Conservation (phyloP, 2,329 filamentous ascomycete species). For the Scedosporium minutisporum region DNA sequence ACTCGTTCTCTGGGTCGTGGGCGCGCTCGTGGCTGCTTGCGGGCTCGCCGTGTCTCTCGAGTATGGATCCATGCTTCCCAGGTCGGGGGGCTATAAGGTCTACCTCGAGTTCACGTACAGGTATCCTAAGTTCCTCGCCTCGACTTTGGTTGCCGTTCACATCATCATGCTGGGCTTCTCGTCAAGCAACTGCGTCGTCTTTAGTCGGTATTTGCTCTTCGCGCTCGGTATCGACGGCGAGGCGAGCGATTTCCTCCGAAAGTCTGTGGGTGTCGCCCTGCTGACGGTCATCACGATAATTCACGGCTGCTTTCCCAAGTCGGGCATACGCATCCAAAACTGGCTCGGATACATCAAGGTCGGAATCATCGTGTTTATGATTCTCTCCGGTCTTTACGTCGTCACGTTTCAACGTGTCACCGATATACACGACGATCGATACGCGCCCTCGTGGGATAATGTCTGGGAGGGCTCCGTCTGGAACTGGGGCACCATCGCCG, state of each 20-base stretch:
- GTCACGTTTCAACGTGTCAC: slow-evolving; percentile 33
- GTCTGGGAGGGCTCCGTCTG: slow-evolving; percentile 58
- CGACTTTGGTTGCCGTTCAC: slow-evolving; percentile 53
- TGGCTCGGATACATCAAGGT: slow-evolving; percentile 55
- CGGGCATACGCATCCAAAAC: slow-evolving; percentile 52
- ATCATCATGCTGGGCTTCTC: slow-evolving; percentile 58
- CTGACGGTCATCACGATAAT: slow-evolving; percentile 47
- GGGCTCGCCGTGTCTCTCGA: slow-evolving; percentile 55
- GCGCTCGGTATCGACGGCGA: slow-evolving; percentile 38
- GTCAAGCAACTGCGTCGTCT: slow-evolving; percentile 60
- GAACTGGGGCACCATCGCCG: slow-evolving; percentile 59
- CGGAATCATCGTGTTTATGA: slow-evolving; percentile 50
- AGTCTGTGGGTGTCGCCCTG: slow-evolving; percentile 45
- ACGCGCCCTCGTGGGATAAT: slow-evolving; percentile 33
- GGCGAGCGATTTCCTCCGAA: slow-evolving; percentile 40
- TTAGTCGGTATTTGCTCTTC: slow-evolving; percentile 55
- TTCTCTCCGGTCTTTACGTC: slow-evolving; percentile 49
- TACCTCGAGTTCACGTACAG: slow-evolving; percentile 63
- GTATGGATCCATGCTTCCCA: slow-evolving; percentile 61
- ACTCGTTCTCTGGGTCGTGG: slow-evolving; percentile 52
- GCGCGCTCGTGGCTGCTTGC: slow-evolving; percentile 50
- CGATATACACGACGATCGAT: slow-evolving; percentile 3
- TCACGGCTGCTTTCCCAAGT: slow-evolving; percentile 47
- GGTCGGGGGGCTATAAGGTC: slow-evolving; percentile 59
- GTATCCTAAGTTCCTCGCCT: slow-evolving; percentile 52